Conservation (phyloP, 1,139 yeast species). For the Diutina scorzettiae region DNA sequence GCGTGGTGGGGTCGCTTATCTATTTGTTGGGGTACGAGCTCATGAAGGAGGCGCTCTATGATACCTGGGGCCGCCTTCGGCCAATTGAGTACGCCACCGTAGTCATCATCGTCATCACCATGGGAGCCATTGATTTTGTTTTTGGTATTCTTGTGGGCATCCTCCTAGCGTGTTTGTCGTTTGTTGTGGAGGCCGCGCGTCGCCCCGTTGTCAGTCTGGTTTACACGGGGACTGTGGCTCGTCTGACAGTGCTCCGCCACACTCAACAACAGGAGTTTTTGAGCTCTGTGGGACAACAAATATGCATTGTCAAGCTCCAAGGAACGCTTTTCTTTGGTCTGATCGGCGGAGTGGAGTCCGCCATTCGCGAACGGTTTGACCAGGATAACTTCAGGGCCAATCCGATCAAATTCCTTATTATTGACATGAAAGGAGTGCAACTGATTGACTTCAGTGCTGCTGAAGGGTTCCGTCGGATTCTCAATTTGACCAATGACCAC, state of each 20-base stretch:
- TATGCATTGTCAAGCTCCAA: slow-evolving; percentile 73
- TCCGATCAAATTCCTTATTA: slow-evolving; percentile 65
- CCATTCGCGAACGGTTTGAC: slow-evolving; percentile 57
- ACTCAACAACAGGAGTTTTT: slow-evolving; percentile 82
- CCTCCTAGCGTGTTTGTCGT: slow-evolving; percentile 79
- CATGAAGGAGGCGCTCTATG: slow-evolving; percentile 73
- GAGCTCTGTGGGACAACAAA: slow-evolving; percentile 80
- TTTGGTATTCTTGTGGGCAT: slow-evolving; percentile 87
- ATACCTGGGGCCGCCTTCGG: slow-evolving; percentile 68
- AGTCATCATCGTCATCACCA: slow-evolving; percentile 69
- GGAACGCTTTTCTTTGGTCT: slow-evolving; percentile 92
- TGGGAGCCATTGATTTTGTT: slow-evolving; percentile 96
- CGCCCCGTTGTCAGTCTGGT: slow-evolving; percentile 73
- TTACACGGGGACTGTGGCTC: slow-evolving; percentile 78
- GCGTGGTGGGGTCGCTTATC: slow-evolving; percentile 89
- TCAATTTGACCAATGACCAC: slow-evolving; percentile 62
- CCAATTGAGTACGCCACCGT: slow-evolving; percentile 77
- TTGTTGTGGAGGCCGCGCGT: slow-evolving; percentile 83
- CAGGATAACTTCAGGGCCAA: slow-evolving; percentile 36
- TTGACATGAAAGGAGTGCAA: slow-evolving; percentile 74
- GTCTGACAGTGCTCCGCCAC: slow-evolving; percentile 88
- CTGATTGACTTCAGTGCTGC: slow-evolving; percentile 92
- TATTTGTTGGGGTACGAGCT: slow-evolving; percentile 85
- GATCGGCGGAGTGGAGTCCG: slow-evolving; percentile 78
- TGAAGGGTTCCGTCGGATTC: slow-evolving; percentile 84